phyloP scores from a whole-genome alignment of 208 protist species.

The Novymonas esmeraldas region DNA sequence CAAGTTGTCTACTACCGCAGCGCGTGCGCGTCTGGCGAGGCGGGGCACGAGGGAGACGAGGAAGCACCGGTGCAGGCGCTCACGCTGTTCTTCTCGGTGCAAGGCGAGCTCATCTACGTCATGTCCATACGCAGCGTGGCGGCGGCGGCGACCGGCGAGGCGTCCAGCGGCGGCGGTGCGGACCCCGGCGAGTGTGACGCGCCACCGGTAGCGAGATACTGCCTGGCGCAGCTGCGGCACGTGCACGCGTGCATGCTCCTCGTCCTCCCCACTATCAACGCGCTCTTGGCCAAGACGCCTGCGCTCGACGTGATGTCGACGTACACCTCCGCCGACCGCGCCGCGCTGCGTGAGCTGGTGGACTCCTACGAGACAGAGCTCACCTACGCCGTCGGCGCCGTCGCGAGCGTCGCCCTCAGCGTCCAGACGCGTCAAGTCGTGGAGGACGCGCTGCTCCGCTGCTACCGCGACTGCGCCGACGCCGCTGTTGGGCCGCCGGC shows the following conservation, averaged over 20 bases:
- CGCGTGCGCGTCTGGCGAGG: neutral
- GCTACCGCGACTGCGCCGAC: slow-evolving; percentile 14
- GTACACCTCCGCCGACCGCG: slow-evolving; percentile 54
- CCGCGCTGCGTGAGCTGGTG: slow-evolving; percentile 53
- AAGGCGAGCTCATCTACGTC: slow-evolving; percentile 61
- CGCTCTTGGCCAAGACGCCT: slow-evolving; percentile 44
- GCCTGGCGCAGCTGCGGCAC: slow-evolving; percentile 48
- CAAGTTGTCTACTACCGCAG: slow-evolving; percentile 22
- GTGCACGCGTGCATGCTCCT: slow-evolving; percentile 58
- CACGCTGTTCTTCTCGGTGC: slow-evolving; percentile 53
- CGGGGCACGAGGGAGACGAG: neutral
- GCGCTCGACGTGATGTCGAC: slow-evolving; percentile 62
- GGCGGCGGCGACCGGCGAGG: neutral
- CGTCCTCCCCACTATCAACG: slow-evolving; percentile 60
- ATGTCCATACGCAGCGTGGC: slow-evolving; percentile 37
- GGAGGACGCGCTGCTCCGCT: slow-evolving; percentile 20
- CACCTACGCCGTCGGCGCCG: slow-evolving; percentile 50
- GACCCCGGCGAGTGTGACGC: neutral
- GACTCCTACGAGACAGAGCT: slow-evolving; percentile 46
- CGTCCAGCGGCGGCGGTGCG: neutral
- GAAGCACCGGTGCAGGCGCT: slow-evolving; percentile 18
- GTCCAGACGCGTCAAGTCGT: slow-evolving; percentile 25
- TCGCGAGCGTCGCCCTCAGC: slow-evolving; percentile 34
- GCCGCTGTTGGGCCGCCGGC: slow-evolving; percentile 16
- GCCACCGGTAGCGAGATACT: slow-evolving; percentile 26